A percentile compares a stretch with the other conserved stretches of the same genome.
Conservation (phyloP, 2,329 filamentous ascomycete genomes). For the Lomentospora prolificans region DNA sequence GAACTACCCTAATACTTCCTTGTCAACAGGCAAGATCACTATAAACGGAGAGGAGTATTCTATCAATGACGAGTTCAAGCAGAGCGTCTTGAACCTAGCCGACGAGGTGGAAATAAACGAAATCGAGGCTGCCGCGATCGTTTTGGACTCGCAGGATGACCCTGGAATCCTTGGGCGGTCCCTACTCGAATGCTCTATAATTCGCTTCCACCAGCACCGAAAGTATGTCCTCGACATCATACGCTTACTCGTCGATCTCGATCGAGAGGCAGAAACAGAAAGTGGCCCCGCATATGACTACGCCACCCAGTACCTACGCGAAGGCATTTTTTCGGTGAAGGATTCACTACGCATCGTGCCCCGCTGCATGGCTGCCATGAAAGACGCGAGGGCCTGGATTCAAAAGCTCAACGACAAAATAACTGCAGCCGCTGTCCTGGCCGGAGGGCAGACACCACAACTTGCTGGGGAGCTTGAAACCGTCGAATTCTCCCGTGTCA, state of each 20-base stretch:
- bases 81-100: slow-evolving; percentile 69
- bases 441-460: slow-evolving; percentile 43
- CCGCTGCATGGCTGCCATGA: slow-evolving; percentile 69
- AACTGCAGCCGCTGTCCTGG: slow-evolving; percentile 65
- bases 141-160: slow-evolving; percentile 65
- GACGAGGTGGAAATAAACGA: slow-evolving; percentile 90
- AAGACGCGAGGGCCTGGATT: slow-evolving; percentile 66
- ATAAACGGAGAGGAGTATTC: slow-evolving; percentile 65
- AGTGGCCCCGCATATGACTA: not conserved
- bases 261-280: slow-evolving; percentile 41
- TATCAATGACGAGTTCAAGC: slow-evolving; percentile 80
- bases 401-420: slow-evolving; percentile 66
- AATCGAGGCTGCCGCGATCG: slow-evolving; percentile 66
- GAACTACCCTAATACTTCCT: slow-evolving; percentile 1
- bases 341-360: slow-evolving; percentile 54
- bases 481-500: slow-evolving; percentile 69
- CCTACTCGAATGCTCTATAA: slow-evolving; percentile 67
- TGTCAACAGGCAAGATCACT: slow-evolving; percentile 59
- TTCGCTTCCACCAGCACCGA: slow-evolving; percentile 80
- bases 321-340: slow-evolving; percentile 41
- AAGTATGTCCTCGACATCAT: slow-evolving; percentile 76
- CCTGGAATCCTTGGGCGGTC: slow-evolving; percentile 59
- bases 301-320: slow-evolving; percentile 19
- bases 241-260: slow-evolving; percentile 63
- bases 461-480: slow-evolving; percentile 61